Conservation (phyloP, 257 asterid species). For the Perilla frutescens region DNA sequence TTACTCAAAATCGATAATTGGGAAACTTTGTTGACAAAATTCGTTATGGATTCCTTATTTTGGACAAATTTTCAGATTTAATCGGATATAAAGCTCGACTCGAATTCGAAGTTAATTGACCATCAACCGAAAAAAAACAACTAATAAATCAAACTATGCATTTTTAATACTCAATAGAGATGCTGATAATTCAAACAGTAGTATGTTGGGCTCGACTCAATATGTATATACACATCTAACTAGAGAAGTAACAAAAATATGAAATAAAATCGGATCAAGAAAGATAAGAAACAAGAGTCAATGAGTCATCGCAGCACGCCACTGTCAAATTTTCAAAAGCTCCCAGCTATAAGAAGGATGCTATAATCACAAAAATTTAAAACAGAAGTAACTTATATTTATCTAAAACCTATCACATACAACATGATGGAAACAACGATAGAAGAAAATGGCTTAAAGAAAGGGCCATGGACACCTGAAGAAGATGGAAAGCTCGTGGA, state of each 20-base stretch:
- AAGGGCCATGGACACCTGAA: constrained; percentile 54
- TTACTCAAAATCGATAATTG: not conserved
- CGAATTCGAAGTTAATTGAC: no score
- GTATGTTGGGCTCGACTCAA: no score
- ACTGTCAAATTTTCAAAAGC: constrained; percentile 22
- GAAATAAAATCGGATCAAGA: not conserved
- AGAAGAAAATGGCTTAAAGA: constrained; percentile 36
- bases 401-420: constrained; percentile 18
- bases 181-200: not conserved
- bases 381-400: constrained; percentile 16
- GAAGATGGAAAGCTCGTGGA: constrained; percentile 43
- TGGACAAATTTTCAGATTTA: not conserved
- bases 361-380: not conserved
- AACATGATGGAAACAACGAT: constrained; percentile 16
- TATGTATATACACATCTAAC: not conserved
- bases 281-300: constrained; percentile 21
- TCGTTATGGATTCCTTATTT: not conserved
- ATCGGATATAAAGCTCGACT: no score
- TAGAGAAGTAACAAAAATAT: constrained; percentile 8
- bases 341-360: constrained; percentile 20
- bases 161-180: not conserved
- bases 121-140: no score
- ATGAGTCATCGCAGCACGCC: constrained; percentile 27
- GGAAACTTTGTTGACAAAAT: no score
- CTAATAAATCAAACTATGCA: no score